Evolutionary conservation across 2,329 filamentous ascomycete species (phyloP).

Genomic region (Fusarium aywerte): DNA sequence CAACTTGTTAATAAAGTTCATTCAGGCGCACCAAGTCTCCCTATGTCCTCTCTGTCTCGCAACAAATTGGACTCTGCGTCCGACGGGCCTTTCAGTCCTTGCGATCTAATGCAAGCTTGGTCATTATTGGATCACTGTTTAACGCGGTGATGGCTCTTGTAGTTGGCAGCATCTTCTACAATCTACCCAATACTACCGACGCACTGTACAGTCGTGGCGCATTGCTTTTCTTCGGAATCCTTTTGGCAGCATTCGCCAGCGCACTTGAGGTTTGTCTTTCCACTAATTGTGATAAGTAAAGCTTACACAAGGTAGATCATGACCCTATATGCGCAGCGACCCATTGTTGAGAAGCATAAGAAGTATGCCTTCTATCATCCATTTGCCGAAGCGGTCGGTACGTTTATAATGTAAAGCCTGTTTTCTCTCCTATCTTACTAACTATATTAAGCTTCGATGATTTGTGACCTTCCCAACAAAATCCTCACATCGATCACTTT

Average conservation of each 20-base stretch:
- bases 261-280: slow-evolving; percentile 42
- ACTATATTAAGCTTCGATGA: slow-evolving; percentile 38
- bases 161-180: slow-evolving; percentile 63
- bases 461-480: slow-evolving; percentile 56
- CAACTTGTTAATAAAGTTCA: not conserved
- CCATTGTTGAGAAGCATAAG: slow-evolving; percentile 51
- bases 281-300: accelerated
- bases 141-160: slow-evolving; percentile 62
- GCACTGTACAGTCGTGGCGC: slow-evolving; percentile 60
- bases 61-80: not conserved
- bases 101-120: not conserved
- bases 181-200: slow-evolving; percentile 54
- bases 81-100: not conserved
- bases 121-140: slow-evolving; percentile 40
- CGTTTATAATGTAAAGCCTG: not conserved
- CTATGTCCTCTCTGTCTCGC: not conserved
- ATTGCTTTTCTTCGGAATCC: slow-evolving; percentile 61
- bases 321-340: slow-evolving; percentile 46
- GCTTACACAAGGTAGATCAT: not conserved
- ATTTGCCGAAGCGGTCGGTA: slow-evolving; percentile 45
- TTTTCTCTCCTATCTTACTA: not conserved
- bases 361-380: slow-evolving; percentile 52
- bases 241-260: slow-evolving; percentile 60
- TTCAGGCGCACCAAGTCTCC: not conserved
- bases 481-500: slow-evolving; percentile 53